Percentiles rank a stretch among this genome's conserved stretches.
These are phyloP conservation scores for Garcia nutans DNA, from an alignment of 345 rosid species.

Conservation along the genomic window DNA sequence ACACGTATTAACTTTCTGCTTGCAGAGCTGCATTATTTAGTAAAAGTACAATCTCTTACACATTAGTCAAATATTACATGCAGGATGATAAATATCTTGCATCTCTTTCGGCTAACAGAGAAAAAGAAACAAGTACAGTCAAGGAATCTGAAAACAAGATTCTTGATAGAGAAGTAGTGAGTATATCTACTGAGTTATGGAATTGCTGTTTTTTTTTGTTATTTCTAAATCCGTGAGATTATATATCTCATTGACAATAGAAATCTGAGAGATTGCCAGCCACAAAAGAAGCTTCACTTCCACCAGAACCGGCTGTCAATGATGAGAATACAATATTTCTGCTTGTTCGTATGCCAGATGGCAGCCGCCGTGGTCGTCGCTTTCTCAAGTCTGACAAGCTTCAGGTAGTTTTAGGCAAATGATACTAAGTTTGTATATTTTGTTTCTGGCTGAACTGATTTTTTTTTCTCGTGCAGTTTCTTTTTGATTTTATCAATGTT, in stretches of 20 bases:
- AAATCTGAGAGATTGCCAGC: slow-evolving; percentile 36
- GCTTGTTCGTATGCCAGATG: slow-evolving; percentile 76
- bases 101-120: slow-evolving; percentile 42
- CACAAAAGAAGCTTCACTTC: slow-evolving; percentile 43
- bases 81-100: slow-evolving; percentile 49
- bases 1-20: slow-evolving; percentile 32
- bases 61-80: slow-evolving; percentile 6
- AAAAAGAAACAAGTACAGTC: slow-evolving; percentile 33
- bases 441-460: slow-evolving; percentile 23
- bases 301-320: slow-evolving; percentile 59
- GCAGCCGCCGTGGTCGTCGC: slow-evolving; percentile 72
- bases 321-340: slow-evolving; percentile 63
- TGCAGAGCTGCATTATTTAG: slow-evolving; percentile 5
- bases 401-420: slow-evolving; percentile 45
- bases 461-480: slow-evolving; percentile 38
- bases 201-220: neutral
- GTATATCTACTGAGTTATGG: neutral
- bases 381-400: slow-evolving; percentile 80
- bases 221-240: neutral
- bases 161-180: slow-evolving; percentile 33
- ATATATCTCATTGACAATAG: slow-evolving; percentile 29
- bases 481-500: slow-evolving; percentile 72
- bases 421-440: neutral
- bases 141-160: slow-evolving; percentile 36
- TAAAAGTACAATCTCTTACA: slow-evolving; percentile 8